phyloP scores from a whole-genome alignment of 75 land plant species.

The Azolla pinnata region DNA sequence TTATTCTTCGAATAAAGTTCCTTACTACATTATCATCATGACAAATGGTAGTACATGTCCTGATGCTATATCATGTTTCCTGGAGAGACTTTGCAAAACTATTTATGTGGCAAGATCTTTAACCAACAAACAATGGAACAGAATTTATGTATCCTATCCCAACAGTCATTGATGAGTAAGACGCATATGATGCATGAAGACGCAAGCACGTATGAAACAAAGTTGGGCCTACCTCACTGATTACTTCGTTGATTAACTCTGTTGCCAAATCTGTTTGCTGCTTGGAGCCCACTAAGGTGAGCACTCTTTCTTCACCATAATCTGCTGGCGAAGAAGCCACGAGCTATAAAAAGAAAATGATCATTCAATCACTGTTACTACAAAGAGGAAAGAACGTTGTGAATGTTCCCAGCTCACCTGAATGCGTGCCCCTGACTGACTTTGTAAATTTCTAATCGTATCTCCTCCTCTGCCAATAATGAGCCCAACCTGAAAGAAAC shows the following conservation, averaged over 20 bases:
- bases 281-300: slow-evolving; percentile 30
- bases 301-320: slow-evolving; percentile 19
- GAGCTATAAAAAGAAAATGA: not conserved
- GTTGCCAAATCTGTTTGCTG: slow-evolving; percentile 31
- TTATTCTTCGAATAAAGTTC: too few relatives aligned
- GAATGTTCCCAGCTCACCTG: slow-evolving; percentile 17
- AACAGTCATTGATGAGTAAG: not conserved
- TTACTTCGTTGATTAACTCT: slow-evolving; percentile 37
- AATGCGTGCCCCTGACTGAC: slow-evolving; percentile 33
- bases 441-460: slow-evolving; percentile 28
- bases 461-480: slow-evolving; percentile 42
- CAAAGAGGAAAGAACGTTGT: not conserved
- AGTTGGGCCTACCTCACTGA: slow-evolving; percentile 29
- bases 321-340: not conserved
- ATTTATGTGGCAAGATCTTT: too few relatives aligned
- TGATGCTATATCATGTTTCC: too few relatives aligned
- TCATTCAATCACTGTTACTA: not conserved
- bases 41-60: too few relatives aligned
- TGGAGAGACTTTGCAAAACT: too few relatives aligned
- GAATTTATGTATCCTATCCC: not conserved
- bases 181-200: not conserved
- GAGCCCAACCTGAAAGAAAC: slow-evolving; percentile 26
- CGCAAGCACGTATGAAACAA: not conserved
- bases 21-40: too few relatives aligned
- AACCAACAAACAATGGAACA: too few relatives aligned